phyloP scores from a whole-genome alignment of 345 rosid species.

The Lumnitzera littorea region DNA sequence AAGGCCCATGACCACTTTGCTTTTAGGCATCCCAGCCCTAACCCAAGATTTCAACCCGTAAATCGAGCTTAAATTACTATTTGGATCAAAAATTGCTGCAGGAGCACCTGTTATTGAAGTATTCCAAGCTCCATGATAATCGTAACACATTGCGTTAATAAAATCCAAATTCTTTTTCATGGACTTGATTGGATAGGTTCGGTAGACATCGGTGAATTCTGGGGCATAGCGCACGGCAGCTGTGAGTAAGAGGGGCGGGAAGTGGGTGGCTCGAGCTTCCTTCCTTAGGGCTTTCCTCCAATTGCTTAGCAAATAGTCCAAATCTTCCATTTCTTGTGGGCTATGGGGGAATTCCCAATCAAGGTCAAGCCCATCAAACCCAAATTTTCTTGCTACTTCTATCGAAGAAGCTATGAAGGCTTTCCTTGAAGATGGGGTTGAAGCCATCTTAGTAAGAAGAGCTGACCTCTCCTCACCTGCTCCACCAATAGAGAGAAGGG shows the following conservation, averaged over 20 bases:
- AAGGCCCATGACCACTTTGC: conserved; percentile 44
- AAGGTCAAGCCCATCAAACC: conserved; percentile 52
- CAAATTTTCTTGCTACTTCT: conserved; percentile 32
- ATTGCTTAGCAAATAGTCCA: conserved; percentile 23
- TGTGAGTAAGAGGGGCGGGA: conserved; percentile 35
- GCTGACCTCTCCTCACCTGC: conserved; percentile 7
- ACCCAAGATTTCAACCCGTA: conserved; percentile 48
- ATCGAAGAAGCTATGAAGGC: conserved; percentile 36
- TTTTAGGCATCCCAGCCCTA: conserved; percentile 19
- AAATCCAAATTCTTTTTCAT: conserved; percentile 35
- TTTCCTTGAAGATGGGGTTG: conserved; percentile 17
- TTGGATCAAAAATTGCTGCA: conserved; percentile 37
- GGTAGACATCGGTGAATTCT: conserved; percentile 23
- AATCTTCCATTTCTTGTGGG: conserved; percentile 29
- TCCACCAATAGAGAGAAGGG: conserved; percentile 47
- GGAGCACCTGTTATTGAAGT: conserved; percentile 33
- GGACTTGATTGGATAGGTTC: conserved; percentile 24
- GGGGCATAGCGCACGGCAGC: conserved; percentile 49
- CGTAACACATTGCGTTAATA: conserved; percentile 44
- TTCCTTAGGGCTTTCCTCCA: conserved; percentile 33
- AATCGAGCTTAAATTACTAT: conserved; percentile 41
- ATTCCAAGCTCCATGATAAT: conserved; percentile 47
- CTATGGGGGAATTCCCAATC: conserved; percentile 52
- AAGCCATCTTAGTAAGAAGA: conserved; percentile 28
- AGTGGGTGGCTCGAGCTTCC: conserved; percentile 29